Evolutionary conservation across 352 stramenopile genomes (phyloP), one percentile per base, ranked within the genome.

Genomic region (Pythium aristosporum): DNA sequence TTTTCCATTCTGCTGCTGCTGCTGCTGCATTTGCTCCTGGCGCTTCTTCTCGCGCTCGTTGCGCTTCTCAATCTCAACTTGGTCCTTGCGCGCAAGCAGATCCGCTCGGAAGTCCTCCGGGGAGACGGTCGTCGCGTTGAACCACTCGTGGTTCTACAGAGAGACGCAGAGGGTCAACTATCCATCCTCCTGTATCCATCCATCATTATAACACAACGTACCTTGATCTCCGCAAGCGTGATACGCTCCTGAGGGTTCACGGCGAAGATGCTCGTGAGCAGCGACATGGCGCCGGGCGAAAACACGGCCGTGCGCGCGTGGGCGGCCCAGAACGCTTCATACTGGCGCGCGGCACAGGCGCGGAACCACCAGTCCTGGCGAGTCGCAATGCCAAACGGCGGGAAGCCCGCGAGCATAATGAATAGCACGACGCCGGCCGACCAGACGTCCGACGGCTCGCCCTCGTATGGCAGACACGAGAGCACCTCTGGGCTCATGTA

Each of bases 401-500:
- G 91, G 67, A 97, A 96, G 23, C 90, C 92, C 20, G 91, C 90
- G 36, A 98, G 73, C 80, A 98, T 94, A 61, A 98, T 97, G 74
- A 97, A 98, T 5, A 98, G 69, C 58, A 98, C 91, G 28, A 98
- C 89, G 23, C 93, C 93, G 44, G 87, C 80, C 15, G 88, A 96
- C 93, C 92, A 98, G 41, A 97, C 82, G 65, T 98, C 93, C 3
- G 87, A 84, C 0, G 91, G 75, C 16, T 89, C 79, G 63, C 88
- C 88, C 72, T 97, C 89, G 71, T 97, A 97, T 12, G 79, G 76
- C 60, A 79, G 56, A 56, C 88, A 85, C 44, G 78, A 86, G 25
- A 97, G 69, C 59, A 98, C 89, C 63, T 98, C 93, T 2, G 93
- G 93, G 47, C 88, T 96, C 89, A 98, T 97, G 74, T 98, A 98